These are phyloP conservation scores for Melanogaster broomeanus DNA, from an alignment of 768 basidiomycete genomes.

Conservation along the genomic window DNA sequence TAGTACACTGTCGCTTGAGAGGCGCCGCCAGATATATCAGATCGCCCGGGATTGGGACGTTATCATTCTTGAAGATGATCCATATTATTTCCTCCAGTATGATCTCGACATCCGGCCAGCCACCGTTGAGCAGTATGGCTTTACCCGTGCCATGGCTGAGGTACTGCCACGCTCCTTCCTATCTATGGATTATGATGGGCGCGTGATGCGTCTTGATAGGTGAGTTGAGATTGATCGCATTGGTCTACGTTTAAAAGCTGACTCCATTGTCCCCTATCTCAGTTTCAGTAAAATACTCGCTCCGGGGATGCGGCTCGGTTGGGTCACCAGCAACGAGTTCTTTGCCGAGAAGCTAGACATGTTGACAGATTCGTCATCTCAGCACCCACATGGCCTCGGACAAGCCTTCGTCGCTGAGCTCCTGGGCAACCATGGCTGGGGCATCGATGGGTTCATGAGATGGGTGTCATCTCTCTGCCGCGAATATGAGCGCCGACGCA, in stretches of 20 bases:
- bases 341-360: constrained; percentile 44
- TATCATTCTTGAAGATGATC: constrained; percentile 53
- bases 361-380: constrained; percentile 48
- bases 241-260: background rate
- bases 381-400: constrained; percentile 51
- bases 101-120: constrained; percentile 27
- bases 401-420: constrained; percentile 49
- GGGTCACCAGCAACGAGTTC: constrained; percentile 44
- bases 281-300: constrained; percentile 54
- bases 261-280: background rate
- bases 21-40: constrained; percentile 49
- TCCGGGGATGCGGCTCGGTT: constrained; percentile 57
- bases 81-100: constrained; percentile 53
- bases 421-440: constrained; percentile 44
- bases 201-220: constrained; percentile 51
- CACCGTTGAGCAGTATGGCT: constrained; percentile 27
- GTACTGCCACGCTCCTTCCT: constrained; percentile 44
- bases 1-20: constrained; percentile 43
- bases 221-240: constrained; percentile 7
- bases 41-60: constrained; percentile 51
- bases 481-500: constrained; percentile 52
- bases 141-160: constrained; percentile 32
- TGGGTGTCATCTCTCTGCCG: constrained; percentile 48
- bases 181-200: constrained; percentile 49
- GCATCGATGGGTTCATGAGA: constrained; percentile 44